Evolutionary conservation across 371 early-diverging fungal species (phyloP).

Genomic region (Apophysomyces variabilis): DNA sequence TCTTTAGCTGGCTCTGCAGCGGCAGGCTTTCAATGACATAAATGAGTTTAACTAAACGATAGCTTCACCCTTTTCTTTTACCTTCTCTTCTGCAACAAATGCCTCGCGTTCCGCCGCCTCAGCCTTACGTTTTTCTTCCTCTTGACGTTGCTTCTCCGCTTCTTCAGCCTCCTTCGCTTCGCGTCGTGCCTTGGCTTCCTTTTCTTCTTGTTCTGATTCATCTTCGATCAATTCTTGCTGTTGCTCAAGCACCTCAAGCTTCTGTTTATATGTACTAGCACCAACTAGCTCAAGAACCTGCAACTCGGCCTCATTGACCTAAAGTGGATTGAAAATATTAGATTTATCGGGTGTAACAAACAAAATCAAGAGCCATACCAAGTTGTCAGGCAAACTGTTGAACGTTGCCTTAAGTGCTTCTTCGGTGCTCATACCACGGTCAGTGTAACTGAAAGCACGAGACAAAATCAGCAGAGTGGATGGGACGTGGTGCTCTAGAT

Average conservation of each 20-base stretch:
- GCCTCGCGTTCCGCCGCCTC: conserved; percentile 40
- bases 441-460: conserved; percentile 86
- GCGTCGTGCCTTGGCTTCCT: conserved; percentile 59
- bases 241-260: conserved; percentile 91
- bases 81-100: conserved; percentile 33
- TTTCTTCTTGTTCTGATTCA: conserved; percentile 76
- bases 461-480: conserved; percentile 91
- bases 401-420: conserved; percentile 95
- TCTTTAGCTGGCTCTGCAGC: conserved; percentile 15
- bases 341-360: neutral
- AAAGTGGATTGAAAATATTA: neutral
- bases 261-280: conserved; percentile 89
- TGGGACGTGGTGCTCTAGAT: conserved; percentile 90
- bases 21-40: neutral
- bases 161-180: conserved; percentile 53
- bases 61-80: neutral
- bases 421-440: conserved; percentile 62
- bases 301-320: conserved; percentile 83
- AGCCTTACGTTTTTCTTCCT: conserved; percentile 46
- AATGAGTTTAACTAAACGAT: no score
- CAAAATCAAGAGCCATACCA: conserved; percentile 51
- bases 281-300: conserved; percentile 88
- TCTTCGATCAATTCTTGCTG: conserved; percentile 96
- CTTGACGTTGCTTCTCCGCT: conserved; percentile 37
- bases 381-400: conserved; percentile 87